These are phyloP conservation scores for Trichoderma semiorbis DNA, from an alignment of 2,329 filamentous ascomycete genomes.

Conservation along the genomic window DNA sequence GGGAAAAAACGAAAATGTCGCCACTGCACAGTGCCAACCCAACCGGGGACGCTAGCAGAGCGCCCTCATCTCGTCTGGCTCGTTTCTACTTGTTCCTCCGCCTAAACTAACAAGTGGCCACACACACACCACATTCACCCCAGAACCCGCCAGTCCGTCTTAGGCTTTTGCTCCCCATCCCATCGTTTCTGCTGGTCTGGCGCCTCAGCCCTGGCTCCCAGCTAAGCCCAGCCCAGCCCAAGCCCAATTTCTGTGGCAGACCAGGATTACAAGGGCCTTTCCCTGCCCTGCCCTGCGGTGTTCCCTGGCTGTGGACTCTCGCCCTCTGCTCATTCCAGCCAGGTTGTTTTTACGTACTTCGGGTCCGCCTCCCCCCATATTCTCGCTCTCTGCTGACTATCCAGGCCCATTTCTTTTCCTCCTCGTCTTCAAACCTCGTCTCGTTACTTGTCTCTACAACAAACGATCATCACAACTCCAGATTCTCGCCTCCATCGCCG, in stretches of 20 bases:
- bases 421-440: not conserved
- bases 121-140: not conserved
- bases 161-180: not conserved
- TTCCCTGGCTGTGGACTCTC: not conserved
- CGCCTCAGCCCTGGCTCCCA: conserved; percentile 3
- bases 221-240: conserved; percentile 1
- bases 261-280: not conserved
- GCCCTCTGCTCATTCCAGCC: conserved; percentile 5
- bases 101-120: not conserved
- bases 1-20: not conserved
- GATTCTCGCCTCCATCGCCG: not conserved
- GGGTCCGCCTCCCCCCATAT: not conserved
- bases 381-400: conserved; percentile 1
- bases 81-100: not conserved
- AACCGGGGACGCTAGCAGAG: not conserved
- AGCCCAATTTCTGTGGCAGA: conserved; percentile 3
- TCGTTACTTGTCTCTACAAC: not conserved
- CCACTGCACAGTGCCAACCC: not conserved
- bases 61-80: not conserved
- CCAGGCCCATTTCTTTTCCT: conserved; percentile 11
- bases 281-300: not conserved
- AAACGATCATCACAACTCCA: not conserved
- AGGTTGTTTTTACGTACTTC: conserved; percentile 17
- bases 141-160: not conserved
- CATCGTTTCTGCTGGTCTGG: not conserved